Evolutionary conservation across 345 rosid genomes (phyloP), one percentile per base, ranked within the genome.

Genomic region (Aquilaria sinensis): DNA sequence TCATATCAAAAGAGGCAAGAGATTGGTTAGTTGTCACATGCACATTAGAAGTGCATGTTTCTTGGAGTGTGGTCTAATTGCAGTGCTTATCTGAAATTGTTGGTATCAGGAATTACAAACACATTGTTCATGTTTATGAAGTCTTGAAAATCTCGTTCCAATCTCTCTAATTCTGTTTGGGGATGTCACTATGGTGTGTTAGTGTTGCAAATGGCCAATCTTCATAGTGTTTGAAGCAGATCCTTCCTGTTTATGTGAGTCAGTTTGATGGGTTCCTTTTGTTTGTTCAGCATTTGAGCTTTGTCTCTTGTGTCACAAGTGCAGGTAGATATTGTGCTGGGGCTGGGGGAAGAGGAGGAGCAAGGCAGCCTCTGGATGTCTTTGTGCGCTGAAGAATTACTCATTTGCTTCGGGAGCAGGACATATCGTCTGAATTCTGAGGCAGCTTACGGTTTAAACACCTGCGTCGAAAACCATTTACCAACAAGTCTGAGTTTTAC

Each of bases 241-340:
- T 68, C 45, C 57, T 33, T 64, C 48, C 31, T 48, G 58, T 67
- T 70, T 76, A 58, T 58, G 53, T 73, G 81, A 80, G 75, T 79
- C 87, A 68, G 74, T 79, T 92, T 86, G 95, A 83, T 88, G 63
- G 83, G 73, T 78, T 74, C 64, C 75, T 70, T 77, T 81, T 81
- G 23, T 16, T 16, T 16, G 23, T 16, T 16, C 23, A 16, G 23
- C 23, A 16, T 16, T 16, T 16, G 23, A 16, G 23, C 23, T 16
- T 16, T 16, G 23, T 16, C 76, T 79, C 76, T 79, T 67, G 64
- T 75, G 78, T 82, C 66, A 68, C 96, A 89, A 95, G 96, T 83
- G 73, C 64, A 12, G 56, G 73, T 64, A 16, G 23, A 16, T 16
- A 16, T 16, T 16, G 23, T 16, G 23, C 23, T 16, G 23, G 23